Evolutionary conservation across 345 rosid genomes (phyloP).

Genomic region (Rhizophora apiculata): DNA sequence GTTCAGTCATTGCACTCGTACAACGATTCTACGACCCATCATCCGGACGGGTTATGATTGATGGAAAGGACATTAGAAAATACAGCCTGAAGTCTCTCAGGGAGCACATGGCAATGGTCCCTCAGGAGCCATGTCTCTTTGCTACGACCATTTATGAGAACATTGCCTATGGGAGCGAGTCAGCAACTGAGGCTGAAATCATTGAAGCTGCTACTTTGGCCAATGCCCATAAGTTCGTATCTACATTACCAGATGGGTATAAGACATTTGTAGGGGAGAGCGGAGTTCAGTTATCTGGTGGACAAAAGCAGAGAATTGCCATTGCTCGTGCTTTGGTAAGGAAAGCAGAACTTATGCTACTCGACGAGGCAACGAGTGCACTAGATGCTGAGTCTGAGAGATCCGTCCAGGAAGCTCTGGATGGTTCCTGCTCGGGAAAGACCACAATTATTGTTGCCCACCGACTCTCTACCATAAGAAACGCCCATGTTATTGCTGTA

Average conservation of each 20-base stretch:
- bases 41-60: constrained; percentile 87
- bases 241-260: constrained; percentile 77
- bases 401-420: constrained; percentile 89
- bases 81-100: constrained; percentile 89
- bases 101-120: constrained; percentile 85
- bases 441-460: constrained; percentile 91
- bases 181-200: constrained; percentile 78
- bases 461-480: constrained; percentile 78
- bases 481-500: constrained; percentile 80
- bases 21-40: constrained; percentile 86
- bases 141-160: constrained; percentile 78
- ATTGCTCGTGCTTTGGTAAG: constrained; percentile 78
- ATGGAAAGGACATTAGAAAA: constrained; percentile 89
- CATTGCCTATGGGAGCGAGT: constrained; percentile 87
- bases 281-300: constrained; percentile 94
- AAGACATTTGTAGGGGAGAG: constrained; percentile 84
- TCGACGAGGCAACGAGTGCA: constrained; percentile 96
- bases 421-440: constrained; percentile 85
- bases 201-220: constrained; percentile 85
- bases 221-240: constrained; percentile 86
- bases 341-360: constrained; percentile 86
- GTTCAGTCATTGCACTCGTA: constrained; percentile 80
- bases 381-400: constrained; percentile 92
- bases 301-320: constrained; percentile 90
- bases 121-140: constrained; percentile 94